Conservation (phyloP, 371 early-diverging fungal species). For the Zopfochytrium polystomum region DNA sequence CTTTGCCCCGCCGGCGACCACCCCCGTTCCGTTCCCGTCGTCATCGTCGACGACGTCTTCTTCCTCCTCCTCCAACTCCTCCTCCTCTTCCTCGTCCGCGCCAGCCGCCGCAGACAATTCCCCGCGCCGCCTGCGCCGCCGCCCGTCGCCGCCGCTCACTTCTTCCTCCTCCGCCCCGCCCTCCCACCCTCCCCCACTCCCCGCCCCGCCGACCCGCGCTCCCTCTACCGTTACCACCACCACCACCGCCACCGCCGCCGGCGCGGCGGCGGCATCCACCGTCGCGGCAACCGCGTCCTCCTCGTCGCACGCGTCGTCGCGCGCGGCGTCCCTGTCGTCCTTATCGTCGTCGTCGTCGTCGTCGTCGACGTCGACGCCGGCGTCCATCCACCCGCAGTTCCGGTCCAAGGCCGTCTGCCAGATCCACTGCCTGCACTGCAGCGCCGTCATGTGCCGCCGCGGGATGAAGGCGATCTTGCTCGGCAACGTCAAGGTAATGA, state of each 20-base stretch:
- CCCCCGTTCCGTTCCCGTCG: too few species aligned
- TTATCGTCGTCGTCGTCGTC: too few species aligned
- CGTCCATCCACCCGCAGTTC: slow-evolving; percentile 51
- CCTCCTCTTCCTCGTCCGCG: too few species aligned
- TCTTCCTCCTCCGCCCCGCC: too few species aligned
- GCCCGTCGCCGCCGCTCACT: too few species aligned
- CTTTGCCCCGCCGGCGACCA: neutral
- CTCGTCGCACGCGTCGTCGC: neutral
- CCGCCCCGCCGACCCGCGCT: too few species aligned
- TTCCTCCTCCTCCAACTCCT: too few species aligned
- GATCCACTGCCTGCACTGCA: slow-evolving; percentile 46
- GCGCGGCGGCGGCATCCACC: neutral
- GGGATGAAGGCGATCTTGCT: slow-evolving; percentile 52
- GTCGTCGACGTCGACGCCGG: neutral
- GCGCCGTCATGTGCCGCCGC: slow-evolving; percentile 37
- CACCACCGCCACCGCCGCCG: neutral
- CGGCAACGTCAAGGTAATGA: slow-evolving; percentile 26
- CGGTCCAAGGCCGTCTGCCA: slow-evolving; percentile 48
- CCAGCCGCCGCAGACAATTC: too few species aligned
- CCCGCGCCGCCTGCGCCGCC: too few species aligned
- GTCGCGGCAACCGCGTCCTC: neutral
- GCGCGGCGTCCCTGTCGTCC: neutral
- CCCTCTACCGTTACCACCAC: too few species aligned
- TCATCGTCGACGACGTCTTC: too few species aligned
- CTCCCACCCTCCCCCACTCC: too few species aligned